A percentile compares a stretch with the other conserved stretches of the same genome.
These are phyloP conservation scores for Naganishia sp. DNA, from an alignment of 1,284 basidiomycete species.

Conservation along the genomic window DNA sequence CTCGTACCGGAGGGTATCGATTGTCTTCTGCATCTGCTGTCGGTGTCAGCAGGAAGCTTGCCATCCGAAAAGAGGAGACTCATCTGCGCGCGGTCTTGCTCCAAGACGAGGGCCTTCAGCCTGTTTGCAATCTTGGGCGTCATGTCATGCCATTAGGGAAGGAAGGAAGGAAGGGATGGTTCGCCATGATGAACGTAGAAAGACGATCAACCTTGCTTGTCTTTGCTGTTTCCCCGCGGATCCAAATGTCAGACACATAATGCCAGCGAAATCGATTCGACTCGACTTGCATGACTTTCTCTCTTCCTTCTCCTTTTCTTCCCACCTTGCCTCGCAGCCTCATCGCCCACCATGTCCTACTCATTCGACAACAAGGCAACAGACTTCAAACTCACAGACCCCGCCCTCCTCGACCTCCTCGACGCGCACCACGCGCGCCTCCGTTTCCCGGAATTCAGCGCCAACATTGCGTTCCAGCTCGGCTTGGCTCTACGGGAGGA, in stretches of 20 bases:
- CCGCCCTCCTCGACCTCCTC: conserved; percentile 29
- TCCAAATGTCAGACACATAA: conserved; percentile 5
- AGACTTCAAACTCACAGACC: conserved; percentile 26
- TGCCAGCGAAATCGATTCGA: conserved; percentile 1
- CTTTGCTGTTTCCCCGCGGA: neutral
- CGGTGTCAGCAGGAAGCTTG: neutral
- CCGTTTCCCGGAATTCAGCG: conserved; percentile 38
- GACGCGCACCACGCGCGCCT: conserved; percentile 36
- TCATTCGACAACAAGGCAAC: conserved; percentile 18
- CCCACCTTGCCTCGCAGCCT: too few relatives aligned
- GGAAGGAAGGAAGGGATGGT: neutral
- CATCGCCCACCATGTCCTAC: conserved; percentile 10
- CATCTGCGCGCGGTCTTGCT: conserved; percentile 10
- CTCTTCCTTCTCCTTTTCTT: too few relatives aligned
- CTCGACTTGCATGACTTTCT: too few relatives aligned
- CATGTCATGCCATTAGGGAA: neutral
- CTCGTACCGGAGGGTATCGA: neutral
- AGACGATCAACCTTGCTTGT: conserved; percentile 4
- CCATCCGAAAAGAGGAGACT: neutral
- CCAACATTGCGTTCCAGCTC: conserved; percentile 41
- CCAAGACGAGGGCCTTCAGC: conserved; percentile 4
- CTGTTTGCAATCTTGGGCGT: neutral
- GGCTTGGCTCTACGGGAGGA: conserved; percentile 40
- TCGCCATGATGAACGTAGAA: neutral
- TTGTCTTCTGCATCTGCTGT: neutral